Evolutionary conservation across 2,329 filamentous ascomycete species (phyloP).

Genomic region (Xylaria sp.): DNA sequence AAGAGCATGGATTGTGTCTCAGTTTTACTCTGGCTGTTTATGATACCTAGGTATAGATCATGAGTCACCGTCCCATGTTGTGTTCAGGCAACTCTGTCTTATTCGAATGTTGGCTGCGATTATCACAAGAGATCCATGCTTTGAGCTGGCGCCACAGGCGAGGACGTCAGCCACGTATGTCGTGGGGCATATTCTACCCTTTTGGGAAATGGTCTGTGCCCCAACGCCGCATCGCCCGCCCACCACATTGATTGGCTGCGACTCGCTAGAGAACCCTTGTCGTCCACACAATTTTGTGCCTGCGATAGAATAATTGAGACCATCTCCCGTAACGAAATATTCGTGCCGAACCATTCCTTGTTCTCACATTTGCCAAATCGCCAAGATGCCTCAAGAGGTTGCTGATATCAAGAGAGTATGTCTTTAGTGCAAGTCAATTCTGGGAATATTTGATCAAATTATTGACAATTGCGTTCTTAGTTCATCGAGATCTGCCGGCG

Average conservation of each 20-base stretch:
- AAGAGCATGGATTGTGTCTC: not conserved
- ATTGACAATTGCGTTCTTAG: slow-evolving; percentile 60
- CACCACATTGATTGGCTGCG: slow-evolving; percentile 28
- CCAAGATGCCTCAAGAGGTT: slow-evolving; percentile 98
- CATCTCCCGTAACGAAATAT: slow-evolving; percentile 33
- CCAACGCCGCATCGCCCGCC: not conserved
- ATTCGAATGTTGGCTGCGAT: slow-evolving; percentile 15
- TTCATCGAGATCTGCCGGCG: slow-evolving; percentile 99
- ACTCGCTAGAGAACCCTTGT: slow-evolving; percentile 39
- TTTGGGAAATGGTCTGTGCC: slow-evolving; percentile 34
- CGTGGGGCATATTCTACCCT: not conserved
- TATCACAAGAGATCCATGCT: not conserved
- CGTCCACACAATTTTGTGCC: slow-evolving; percentile 47
- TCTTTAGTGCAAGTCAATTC: slow-evolving; percentile 10
- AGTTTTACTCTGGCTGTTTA: not conserved
- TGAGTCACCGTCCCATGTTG: slow-evolving; percentile 29
- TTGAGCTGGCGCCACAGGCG: slow-evolving; percentile 38
- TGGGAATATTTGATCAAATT: not conserved
- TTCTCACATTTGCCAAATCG: slow-evolving; percentile 55
- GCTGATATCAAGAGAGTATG: slow-evolving; percentile 91
- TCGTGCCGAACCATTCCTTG: slow-evolving; percentile 31
- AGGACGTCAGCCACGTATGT: slow-evolving; percentile 34
- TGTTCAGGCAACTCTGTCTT: slow-evolving; percentile 41
- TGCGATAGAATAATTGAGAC: slow-evolving; percentile 40
- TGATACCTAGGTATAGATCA: slow-evolving; percentile 6